phyloP scores from a whole-genome alignment of 2,329 filamentous ascomycete species.

The Dothistroma septosporum region DNA sequence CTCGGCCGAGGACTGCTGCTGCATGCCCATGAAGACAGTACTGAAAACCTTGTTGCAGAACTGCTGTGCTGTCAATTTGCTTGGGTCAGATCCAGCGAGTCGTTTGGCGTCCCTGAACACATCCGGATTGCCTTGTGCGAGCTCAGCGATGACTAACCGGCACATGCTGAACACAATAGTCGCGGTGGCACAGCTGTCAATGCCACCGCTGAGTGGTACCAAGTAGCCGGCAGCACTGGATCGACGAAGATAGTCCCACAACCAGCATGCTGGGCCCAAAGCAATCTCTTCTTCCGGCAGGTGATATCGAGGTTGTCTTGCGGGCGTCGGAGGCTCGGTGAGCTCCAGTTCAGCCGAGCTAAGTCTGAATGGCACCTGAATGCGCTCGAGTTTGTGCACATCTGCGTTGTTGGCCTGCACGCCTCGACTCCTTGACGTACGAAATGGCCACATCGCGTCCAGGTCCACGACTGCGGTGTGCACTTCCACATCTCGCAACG shows the following conservation, averaged over 20 bases:
- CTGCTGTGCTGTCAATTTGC: conserved; percentile 51
- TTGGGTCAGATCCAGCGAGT: conserved; percentile 52
- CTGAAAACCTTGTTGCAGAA: conserved; percentile 57
- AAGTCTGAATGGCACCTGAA: conserved; percentile 45
- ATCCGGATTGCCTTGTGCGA: conserved; percentile 49
- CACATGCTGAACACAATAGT: conserved; percentile 48
- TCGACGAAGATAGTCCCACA: conserved; percentile 61
- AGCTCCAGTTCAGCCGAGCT: conserved; percentile 18
- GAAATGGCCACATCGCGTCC: conserved; percentile 64
- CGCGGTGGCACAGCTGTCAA: conserved; percentile 58
- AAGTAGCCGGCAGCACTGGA: conserved; percentile 53
- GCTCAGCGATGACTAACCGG: conserved; percentile 52
- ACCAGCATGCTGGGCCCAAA: conserved; percentile 59
- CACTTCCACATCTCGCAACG: conserved; percentile 54
- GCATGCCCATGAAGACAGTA: conserved; percentile 67
- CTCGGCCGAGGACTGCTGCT: conserved; percentile 61
- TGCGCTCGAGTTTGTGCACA: conserved; percentile 45
- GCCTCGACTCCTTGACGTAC: conserved; percentile 54
- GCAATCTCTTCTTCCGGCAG: conserved; percentile 65
- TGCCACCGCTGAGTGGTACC: conserved; percentile 56
- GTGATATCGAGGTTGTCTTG: conserved; percentile 52
- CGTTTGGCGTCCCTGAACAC: conserved; percentile 53
- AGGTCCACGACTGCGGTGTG: conserved; percentile 55
- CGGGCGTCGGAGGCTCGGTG: conserved; percentile 36
- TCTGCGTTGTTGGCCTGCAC: conserved; percentile 52